A percentile compares a stretch with the other conserved stretches of the same genome.
These are phyloP conservation scores for Phalaenopsis hybrid DNA, from an alignment of 116 monocot genomes.

Conservation along the genomic window DNA sequence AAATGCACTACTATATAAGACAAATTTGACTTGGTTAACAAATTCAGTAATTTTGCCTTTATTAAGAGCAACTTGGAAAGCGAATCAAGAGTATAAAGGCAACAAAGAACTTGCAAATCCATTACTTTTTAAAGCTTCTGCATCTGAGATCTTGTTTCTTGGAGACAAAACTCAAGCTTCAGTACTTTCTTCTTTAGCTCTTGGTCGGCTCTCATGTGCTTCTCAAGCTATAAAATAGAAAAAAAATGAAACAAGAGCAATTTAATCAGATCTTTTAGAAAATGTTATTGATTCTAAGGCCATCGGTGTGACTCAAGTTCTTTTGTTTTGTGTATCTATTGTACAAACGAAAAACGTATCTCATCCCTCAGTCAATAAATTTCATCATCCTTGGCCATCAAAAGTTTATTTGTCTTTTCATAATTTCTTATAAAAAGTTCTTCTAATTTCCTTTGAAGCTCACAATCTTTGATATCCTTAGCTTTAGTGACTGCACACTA, in stretches of 20 bases:
- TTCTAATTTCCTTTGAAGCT: constrained; percentile 50
- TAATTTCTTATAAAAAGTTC: constrained; percentile 68
- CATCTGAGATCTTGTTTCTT: constrained; percentile 72
- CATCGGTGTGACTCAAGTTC: constrained; percentile 49
- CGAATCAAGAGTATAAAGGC: background rate
- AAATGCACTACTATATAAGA: too few species aligned
- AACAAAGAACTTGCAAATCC: constrained; percentile 1
- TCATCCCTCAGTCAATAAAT: constrained; percentile 78
- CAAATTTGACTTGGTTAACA: too few species aligned
- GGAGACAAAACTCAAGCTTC: constrained; percentile 94
- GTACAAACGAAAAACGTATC: constrained; percentile 63
- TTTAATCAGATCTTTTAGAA: background rate
- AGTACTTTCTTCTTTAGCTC: constrained; percentile 88
- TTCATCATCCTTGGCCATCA: constrained; percentile 68
- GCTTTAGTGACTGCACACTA: constrained; percentile 50
- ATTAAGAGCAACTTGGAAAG: background rate
- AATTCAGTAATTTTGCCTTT: background rate
- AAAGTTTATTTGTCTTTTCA: constrained; percentile 54
- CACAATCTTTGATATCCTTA: constrained; percentile 47
- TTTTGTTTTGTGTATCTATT: constrained; percentile 79
- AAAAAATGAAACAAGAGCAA: background rate
- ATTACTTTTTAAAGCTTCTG: constrained; percentile 86
- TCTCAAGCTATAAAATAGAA: constrained; percentile 55
- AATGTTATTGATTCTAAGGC: background rate
- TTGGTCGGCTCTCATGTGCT: constrained; percentile 68